Percentiles rank a stretch among this genome's conserved stretches.
phyloP scores from a whole-genome alignment of 2,329 filamentous ascomycete genomes.

The Sporothrix sp. region DNA sequence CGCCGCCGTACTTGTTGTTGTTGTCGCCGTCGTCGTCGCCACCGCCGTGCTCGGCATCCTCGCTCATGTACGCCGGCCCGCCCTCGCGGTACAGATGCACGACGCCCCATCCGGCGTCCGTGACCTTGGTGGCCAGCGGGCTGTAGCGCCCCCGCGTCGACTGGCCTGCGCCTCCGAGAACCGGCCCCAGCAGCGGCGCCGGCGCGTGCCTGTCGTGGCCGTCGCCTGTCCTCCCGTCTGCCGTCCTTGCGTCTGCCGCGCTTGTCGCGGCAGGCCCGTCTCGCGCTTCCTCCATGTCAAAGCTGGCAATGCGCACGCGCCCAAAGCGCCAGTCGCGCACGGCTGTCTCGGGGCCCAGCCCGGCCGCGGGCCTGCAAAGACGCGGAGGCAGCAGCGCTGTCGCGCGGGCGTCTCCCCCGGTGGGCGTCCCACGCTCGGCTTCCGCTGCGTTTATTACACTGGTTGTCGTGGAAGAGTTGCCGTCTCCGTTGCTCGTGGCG shows the following conservation, averaged over 20 bases:
- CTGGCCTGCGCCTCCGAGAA: constrained; percentile 50
- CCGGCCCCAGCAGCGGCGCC: constrained; percentile 39
- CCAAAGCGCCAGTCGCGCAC: constrained; percentile 72
- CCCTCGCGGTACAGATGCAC: constrained; percentile 88
- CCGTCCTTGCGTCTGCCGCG: not conserved
- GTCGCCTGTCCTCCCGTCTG: constrained; percentile 6
- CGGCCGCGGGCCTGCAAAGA: constrained; percentile 22
- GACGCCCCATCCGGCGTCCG: constrained; percentile 81
- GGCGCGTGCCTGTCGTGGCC: constrained; percentile 20
- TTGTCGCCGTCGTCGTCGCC: constrained; percentile 24
- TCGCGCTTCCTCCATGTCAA: constrained; percentile 50
- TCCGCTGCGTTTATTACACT: not conserved
- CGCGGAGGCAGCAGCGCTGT: too few species aligned
- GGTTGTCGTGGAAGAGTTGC: not conserved
- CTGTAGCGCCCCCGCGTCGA: constrained; percentile 76
- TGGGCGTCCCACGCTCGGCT: too few species aligned
- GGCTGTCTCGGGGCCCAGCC: constrained; percentile 40
- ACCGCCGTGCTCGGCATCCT: constrained; percentile 21
- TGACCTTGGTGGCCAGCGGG: constrained; percentile 59
- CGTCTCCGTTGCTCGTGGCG: constrained; percentile 9
- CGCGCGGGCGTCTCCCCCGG: too few species aligned
- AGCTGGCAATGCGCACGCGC: constrained; percentile 65
- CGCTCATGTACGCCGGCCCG: constrained; percentile 20
- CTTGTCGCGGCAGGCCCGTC: constrained; percentile 16
- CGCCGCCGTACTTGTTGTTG: constrained; percentile 52